Conservation (phyloP, 306 rosid species). For the Cucurbita ficifolia region DNA sequence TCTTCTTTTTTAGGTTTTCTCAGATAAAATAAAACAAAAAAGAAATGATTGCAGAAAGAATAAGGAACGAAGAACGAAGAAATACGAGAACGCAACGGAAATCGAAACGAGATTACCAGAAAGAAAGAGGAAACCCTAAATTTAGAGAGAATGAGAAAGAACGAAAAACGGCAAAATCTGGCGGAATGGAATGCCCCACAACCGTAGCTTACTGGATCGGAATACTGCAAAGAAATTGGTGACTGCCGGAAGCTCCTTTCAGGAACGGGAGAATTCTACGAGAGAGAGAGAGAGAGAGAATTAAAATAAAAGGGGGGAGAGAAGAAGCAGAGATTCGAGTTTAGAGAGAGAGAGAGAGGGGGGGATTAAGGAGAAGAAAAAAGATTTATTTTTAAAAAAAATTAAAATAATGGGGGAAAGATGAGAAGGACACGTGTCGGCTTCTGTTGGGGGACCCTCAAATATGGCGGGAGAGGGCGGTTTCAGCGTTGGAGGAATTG, state of each 20-base stretch:
- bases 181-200: slow-evolving; percentile 1
- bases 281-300: slow-evolving; percentile 22
- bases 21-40: slow-evolving; percentile 11
- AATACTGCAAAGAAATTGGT: background rate
- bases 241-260: background rate
- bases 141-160: background rate
- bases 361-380: background rate
- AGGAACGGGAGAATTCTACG: slow-evolving; percentile 30
- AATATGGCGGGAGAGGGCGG: slow-evolving; percentile 52
- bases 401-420: background rate
- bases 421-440: slow-evolving; percentile 37
- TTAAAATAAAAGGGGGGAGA: background rate
- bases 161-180: background rate
- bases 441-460: slow-evolving; percentile 16
- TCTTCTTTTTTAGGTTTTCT: background rate
- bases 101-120: background rate
- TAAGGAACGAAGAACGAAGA: background rate
- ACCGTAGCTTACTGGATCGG: slow-evolving; percentile 4
- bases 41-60: slow-evolving; percentile 5
- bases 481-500: background rate
- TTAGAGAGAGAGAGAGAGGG: background rate
- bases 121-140: slow-evolving; percentile 3
- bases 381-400: background rate
- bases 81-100: background rate
- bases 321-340: background rate